Evolutionary conservation across 1,139 yeast genomes (phyloP).

Genomic region (Pichia sp.): DNA sequence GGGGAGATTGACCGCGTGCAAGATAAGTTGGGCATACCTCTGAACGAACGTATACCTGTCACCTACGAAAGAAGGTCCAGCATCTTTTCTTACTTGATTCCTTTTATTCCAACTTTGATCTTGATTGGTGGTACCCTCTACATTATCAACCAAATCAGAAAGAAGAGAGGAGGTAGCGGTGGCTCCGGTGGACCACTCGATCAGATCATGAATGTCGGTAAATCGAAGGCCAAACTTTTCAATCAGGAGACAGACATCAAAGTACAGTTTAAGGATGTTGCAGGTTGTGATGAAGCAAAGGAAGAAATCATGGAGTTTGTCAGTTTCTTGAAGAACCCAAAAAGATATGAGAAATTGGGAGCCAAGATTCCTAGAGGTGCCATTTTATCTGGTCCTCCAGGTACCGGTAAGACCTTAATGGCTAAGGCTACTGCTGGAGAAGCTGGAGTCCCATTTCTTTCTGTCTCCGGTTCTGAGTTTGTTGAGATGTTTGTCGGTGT

Average conservation of each 20-base stretch:
- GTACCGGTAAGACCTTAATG: conserved; percentile 77
- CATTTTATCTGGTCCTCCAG: conserved; percentile 78
- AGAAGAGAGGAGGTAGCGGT: conserved; percentile 39
- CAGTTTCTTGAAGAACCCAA: conserved; percentile 68
- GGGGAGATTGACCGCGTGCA: conserved; percentile 74
- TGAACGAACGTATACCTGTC: conserved; percentile 75
- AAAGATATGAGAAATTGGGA: conserved; percentile 69
- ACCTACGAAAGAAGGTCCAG: conserved; percentile 69
- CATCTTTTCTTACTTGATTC: conserved; percentile 56
- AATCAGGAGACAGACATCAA: conserved; percentile 69
- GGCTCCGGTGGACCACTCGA: conserved; percentile 59
- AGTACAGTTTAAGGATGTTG: conserved; percentile 72
- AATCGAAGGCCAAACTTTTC: conserved; percentile 69
- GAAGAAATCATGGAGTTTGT: conserved; percentile 86
- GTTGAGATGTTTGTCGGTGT: conserved; percentile 99
- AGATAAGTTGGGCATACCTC: conserved; percentile 58
- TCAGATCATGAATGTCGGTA: conserved; percentile 72
- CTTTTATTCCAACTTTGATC: conserved; percentile 78
- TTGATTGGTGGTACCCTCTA: conserved; percentile 81
- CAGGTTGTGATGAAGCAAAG: conserved; percentile 80
- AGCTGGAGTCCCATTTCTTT: conserved; percentile 76
- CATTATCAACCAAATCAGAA: conserved; percentile 42
- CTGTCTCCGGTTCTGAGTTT: conserved; percentile 96
- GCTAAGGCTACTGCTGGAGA: conserved; percentile 87
- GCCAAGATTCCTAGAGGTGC: conserved; percentile 86